Evolutionary conservation across 768 basidiomycete species (phyloP), one percentile per base, ranked within the genome.

Genomic region (Collybiopsis confluens): DNA sequence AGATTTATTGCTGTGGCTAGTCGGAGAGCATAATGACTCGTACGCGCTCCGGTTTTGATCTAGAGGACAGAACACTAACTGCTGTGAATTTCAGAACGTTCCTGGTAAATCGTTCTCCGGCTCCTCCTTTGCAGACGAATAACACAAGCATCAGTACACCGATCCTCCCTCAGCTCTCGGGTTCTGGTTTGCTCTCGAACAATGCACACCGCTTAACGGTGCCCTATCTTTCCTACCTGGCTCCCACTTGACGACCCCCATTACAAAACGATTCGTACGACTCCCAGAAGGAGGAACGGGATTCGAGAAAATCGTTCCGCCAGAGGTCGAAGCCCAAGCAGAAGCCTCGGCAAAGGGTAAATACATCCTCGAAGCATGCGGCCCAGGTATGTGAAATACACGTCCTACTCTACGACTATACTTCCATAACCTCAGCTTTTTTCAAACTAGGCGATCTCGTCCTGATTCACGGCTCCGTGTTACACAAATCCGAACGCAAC

Each of bases 171-270:
- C 84, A 8, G 97, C 97, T 0, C 79, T 98, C 20, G 97, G 97
- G 2, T 92, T 95, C 65, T 99, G 97, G 97, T 90, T 98, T 54
- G 91, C 96, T 0, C 73, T 99, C 35, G 96, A 98, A 66, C 77
- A 81, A 55, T 97, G 94, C 67, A 94, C 93, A 4, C 64, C 78
- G 2, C 70, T 72, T 41, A 95, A 95, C 61, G 93, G 93, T 8
- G 91, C 92, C 7, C 77, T 94, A 5, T 90, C 87, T 4, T 96
- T 95, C 69, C 74, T 91, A 2, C 94, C 95, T 0, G 93, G 95
- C 20, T 95, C 93, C 1, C 97, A 99, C 67, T 76, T 87, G 28
- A 79, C 75, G 0, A 73, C 81, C 2, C 80, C 84, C 1, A 82
- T 95, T 44, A 79, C 83, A 5, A 89, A 92, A 62, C 88, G 97